Conservation (phyloP, 306 rosid genomes). For the Vicia sativa region DNA sequence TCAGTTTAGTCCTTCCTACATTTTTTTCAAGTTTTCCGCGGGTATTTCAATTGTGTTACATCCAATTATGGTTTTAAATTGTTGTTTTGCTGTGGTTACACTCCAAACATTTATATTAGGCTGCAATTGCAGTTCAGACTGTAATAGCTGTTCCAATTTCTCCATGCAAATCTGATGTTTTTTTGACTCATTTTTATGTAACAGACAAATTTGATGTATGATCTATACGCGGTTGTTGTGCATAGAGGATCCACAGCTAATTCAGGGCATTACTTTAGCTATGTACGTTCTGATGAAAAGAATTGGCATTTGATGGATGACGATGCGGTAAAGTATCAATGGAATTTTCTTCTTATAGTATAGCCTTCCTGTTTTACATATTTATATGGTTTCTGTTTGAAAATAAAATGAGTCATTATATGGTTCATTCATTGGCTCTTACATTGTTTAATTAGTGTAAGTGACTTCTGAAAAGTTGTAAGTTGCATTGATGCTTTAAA, state of each 20-base stretch:
- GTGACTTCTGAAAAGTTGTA: background rate
- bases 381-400: background rate
- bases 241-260: slow-evolving; percentile 54
- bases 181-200: slow-evolving; percentile 13
- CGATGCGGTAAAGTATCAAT: slow-evolving; percentile 46
- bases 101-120: background rate
- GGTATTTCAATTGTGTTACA: background rate
- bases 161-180: background rate
- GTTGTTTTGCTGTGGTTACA: background rate
- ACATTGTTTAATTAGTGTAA: background rate
- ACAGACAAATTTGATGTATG: slow-evolving; percentile 57
- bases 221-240: slow-evolving; percentile 65
- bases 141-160: background rate
- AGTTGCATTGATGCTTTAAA: background rate
- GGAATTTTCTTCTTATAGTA: background rate
- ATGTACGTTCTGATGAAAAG: slow-evolving; percentile 55
- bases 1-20: background rate
- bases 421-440: background rate
- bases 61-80: background rate
- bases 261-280: slow-evolving; percentile 69
- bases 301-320: slow-evolving; percentile 66
- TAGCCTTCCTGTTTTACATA: background rate
- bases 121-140: background rate
- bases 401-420: background rate
- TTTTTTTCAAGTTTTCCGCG: background rate